These are phyloP conservation scores for Leptographium lundbergii DNA, from an alignment of 2,329 filamentous ascomycete genomes.

Conservation along the genomic window DNA sequence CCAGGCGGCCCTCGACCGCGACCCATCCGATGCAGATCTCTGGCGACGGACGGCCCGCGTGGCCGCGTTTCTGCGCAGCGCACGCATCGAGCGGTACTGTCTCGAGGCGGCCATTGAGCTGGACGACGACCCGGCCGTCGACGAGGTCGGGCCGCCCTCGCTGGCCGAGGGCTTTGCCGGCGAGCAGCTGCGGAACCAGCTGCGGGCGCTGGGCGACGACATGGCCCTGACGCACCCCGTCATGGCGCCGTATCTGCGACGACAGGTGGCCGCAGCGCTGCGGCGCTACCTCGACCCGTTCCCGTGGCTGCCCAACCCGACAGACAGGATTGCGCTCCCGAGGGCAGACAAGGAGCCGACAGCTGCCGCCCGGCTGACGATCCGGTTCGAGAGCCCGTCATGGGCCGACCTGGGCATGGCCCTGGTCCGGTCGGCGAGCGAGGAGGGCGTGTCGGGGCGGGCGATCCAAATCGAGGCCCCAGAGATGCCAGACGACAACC, in stretches of 20 bases:
- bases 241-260: conserved; percentile 43
- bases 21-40: conserved; percentile 54
- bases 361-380: conserved; percentile 11
- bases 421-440: conserved; percentile 22
- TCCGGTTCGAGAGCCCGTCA: conserved; percentile 21
- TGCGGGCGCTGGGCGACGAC: conserved; percentile 40
- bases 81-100: conserved; percentile 46
- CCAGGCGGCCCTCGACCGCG: conserved; percentile 45
- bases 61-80: conserved; percentile 43
- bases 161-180: conserved; percentile 51
- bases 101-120: conserved; percentile 54
- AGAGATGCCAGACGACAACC: conserved; percentile 22
- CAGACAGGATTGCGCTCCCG: conserved; percentile 8
- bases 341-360: too few species aligned
- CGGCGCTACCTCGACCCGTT: conserved; percentile 46
- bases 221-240: conserved; percentile 47
- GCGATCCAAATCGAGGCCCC: conserved; percentile 24
- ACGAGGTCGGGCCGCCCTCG: conserved; percentile 50
- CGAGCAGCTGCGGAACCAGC: conserved; percentile 44
- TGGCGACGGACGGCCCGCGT: conserved; percentile 50
- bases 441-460: conserved; percentile 22
- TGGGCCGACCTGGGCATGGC: conserved; percentile 31
- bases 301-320: conserved; percentile 46
- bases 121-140: conserved; percentile 51
- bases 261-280: conserved; percentile 36